Conservation (phyloP, 1,284 basidiomycete genomes). For the Cutaneotrichosporon curvatum region DNA sequence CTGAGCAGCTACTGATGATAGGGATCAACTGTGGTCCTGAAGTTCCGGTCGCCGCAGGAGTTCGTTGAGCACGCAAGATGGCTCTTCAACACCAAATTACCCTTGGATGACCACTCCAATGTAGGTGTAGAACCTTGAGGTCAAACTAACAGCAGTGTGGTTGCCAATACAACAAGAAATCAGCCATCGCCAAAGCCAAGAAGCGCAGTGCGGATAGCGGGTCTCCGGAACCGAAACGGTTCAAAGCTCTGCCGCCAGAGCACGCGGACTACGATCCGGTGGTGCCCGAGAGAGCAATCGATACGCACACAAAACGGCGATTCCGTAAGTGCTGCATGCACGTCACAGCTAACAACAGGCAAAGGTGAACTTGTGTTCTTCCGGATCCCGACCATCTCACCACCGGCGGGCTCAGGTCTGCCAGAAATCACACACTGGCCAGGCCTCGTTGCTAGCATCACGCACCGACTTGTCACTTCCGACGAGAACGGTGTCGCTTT, state of each 20-base stretch:
- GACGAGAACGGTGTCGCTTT: conserved; percentile 2
- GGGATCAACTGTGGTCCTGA: conserved; percentile 22
- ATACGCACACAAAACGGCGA: conserved; percentile 11
- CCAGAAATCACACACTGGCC: conserved; percentile 40
- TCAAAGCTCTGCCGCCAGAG: not conserved
- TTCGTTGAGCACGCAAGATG: conserved; percentile 32
- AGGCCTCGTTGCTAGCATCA: conserved; percentile 22
- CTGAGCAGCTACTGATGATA: conserved; percentile 8
- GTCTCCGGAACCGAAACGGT: not conserved
- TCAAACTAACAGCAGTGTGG: conserved; percentile 22
- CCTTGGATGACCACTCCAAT: conserved; percentile 24
- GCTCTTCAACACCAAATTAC: conserved; percentile 27
- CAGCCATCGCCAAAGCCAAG: conserved; percentile 2
- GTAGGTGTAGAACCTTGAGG: conserved; percentile 10
- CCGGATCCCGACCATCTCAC: conserved; percentile 21
- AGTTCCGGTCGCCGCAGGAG: conserved; percentile 25
- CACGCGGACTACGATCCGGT: conserved; percentile 1
- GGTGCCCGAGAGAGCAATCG: conserved; percentile 13
- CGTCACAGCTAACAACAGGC: conserved; percentile 9
- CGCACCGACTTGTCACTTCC: not conserved
- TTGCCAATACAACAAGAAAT: conserved; percentile 27
- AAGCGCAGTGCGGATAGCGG: not conserved
- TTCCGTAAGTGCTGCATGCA: conserved; percentile 4
- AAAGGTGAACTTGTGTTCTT: conserved; percentile 40
- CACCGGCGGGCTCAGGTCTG: conserved; percentile 14